A percentile compares a stretch with the other conserved stretches of the same genome.
phyloP scores from a whole-genome alignment of 1,284 basidiomycete genomes.

The Boletus smithii region DNA sequence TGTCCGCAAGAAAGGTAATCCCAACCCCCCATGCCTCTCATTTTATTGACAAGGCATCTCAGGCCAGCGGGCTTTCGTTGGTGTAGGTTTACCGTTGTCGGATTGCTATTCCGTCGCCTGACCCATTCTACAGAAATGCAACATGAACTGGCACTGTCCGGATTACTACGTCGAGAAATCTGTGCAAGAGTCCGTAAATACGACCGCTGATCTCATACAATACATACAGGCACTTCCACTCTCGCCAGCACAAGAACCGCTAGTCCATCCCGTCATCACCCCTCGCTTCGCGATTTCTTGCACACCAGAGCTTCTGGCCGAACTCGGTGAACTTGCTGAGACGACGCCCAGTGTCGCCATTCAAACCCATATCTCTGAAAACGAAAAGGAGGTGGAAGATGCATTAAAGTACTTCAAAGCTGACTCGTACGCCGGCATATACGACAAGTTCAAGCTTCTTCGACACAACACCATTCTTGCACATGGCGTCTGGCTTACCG shows the following conservation, averaged over 20 bases:
- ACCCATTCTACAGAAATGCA: constrained; percentile 74
- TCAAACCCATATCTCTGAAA: constrained; percentile 95
- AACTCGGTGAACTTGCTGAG: constrained; percentile 54
- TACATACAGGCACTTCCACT: constrained; percentile 61
- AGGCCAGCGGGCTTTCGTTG: constrained; percentile 88
- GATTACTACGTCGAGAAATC: constrained; percentile 72
- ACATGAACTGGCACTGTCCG: constrained; percentile 82
- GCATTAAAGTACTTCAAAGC: constrained; percentile 67
- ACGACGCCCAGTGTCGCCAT: constrained; percentile 64
- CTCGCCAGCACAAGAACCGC: constrained; percentile 33
- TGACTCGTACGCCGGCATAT: constrained; percentile 72
- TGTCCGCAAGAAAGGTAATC: constrained; percentile 59
- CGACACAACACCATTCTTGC: constrained; percentile 82
- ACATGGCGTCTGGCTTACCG: constrained; percentile 82
- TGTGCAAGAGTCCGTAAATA: constrained; percentile 51
- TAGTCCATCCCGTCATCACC: constrained; percentile 89
- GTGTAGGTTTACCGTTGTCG: constrained; percentile 45
- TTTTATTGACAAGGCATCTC: constrained; percentile 5
- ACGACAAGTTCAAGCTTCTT: constrained; percentile 79
- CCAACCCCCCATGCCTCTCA: neutral
- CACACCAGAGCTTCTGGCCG: constrained; percentile 65
- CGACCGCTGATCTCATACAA: constrained; percentile 64
- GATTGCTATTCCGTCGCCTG: constrained; percentile 8
- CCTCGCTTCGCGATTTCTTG: constrained; percentile 97
- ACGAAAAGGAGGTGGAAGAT: constrained; percentile 68